Percentiles rank a stretch among this genome's conserved stretches.
These are phyloP conservation scores for Vigna mungo DNA, from an alignment of 306 rosid genomes.

Conservation along the genomic window DNA sequence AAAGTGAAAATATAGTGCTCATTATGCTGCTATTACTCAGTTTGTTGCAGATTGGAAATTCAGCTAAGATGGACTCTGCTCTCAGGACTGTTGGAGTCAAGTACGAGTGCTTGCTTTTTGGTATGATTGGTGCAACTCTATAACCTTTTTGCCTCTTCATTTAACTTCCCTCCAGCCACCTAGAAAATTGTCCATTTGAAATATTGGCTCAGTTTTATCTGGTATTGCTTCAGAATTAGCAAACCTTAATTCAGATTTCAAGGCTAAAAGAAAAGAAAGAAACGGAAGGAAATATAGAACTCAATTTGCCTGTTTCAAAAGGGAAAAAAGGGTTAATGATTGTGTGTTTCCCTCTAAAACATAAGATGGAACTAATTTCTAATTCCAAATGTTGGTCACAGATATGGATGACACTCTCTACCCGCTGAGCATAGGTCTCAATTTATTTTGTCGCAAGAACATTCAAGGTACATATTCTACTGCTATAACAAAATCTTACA, in stretches of 20 bases:
- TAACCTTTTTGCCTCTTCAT: not conserved
- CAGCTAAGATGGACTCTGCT: slow-evolving; percentile 58
- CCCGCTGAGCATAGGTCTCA: slow-evolving; percentile 80
- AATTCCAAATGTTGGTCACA: slow-evolving; percentile 46
- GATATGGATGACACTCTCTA: slow-evolving; percentile 95
- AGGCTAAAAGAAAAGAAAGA: no score
- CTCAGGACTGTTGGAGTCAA: slow-evolving; percentile 50
- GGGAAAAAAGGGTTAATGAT: not conserved
- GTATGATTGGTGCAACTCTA: slow-evolving; percentile 55
- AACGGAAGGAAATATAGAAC: not conserved
- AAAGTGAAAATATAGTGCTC: not conserved
- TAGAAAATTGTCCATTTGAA: not conserved
- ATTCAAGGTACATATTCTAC: slow-evolving; percentile 62
- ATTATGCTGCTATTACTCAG: slow-evolving; percentile 16
- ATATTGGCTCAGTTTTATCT: slow-evolving; percentile 11
- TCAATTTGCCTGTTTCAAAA: not conserved
- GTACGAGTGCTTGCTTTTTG: slow-evolving; percentile 82
- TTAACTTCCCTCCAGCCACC: slow-evolving; percentile 3
- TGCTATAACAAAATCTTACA: not conserved
- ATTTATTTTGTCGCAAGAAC: slow-evolving; percentile 76
- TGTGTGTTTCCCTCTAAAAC: not conserved
- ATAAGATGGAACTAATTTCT: not conserved
- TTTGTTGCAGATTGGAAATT: slow-evolving; percentile 48
- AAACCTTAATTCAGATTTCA: not conserved
- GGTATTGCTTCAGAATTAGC: not conserved